Conservation (phyloP, 768 basidiomycete species). For the Lactifluus rugatus region DNA sequence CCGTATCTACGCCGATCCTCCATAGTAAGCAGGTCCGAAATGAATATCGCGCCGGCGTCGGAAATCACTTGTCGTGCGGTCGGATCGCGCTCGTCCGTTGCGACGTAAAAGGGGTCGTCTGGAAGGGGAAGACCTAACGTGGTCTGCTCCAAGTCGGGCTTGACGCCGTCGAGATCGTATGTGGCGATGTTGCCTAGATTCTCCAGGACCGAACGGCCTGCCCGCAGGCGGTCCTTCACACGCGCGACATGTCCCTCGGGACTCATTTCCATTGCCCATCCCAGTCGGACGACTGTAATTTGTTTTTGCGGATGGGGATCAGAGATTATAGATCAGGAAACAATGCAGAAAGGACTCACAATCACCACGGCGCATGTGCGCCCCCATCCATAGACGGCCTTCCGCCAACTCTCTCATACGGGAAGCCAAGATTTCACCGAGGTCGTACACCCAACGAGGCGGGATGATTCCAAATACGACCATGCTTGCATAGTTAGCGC, state of each 20-base stretch:
- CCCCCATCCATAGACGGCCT: constrained; percentile 34
- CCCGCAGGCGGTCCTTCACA: constrained; percentile 23
- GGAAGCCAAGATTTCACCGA: constrained; percentile 27
- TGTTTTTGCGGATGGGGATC: not conserved
- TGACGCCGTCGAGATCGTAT: constrained; percentile 6
- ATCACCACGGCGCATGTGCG: constrained; percentile 37
- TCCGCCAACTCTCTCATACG: constrained; percentile 26
- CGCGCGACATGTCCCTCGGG: constrained; percentile 30
- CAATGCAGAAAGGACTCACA: constrained; percentile 23
- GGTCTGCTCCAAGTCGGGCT: constrained; percentile 5
- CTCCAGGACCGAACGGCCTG: constrained; percentile 25
- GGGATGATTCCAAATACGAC: constrained; percentile 6
- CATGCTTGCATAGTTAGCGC: constrained; percentile 6
- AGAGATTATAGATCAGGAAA: not conserved
- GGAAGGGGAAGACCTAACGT: not conserved
- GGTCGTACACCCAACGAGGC: constrained; percentile 20
- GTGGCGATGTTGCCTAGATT: not conserved
- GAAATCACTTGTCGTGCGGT: constrained; percentile 27
- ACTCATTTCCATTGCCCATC: constrained; percentile 30
- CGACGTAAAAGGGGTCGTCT: constrained; percentile 25
- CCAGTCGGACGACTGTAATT: constrained; percentile 27
- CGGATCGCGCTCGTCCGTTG: constrained; percentile 36
- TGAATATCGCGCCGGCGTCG: constrained; percentile 31
- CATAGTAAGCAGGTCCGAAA: constrained; percentile 34
- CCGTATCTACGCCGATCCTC: constrained; percentile 32